Evolutionary conservation across 805 yeast genomes (phyloP), one percentile per base, ranked within the genome.

Genomic region (Candida silvatica): DNA sequence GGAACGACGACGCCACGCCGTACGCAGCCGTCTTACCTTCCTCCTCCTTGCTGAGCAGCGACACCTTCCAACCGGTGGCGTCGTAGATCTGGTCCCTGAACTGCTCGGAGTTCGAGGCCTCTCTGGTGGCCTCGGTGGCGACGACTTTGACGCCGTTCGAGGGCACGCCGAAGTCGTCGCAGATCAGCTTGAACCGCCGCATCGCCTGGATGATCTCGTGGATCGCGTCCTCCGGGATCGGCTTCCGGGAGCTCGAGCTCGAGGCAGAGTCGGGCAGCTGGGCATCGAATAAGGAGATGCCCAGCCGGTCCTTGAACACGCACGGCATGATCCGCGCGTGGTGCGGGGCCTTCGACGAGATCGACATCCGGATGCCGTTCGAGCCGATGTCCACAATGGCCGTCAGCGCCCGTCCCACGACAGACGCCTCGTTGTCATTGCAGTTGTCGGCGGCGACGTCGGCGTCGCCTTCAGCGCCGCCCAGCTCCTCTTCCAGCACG

Each of bases 351-450:
- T 72, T 66, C 2, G 86, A 78, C 14, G 85, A 74, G 27, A 81
- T 79, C 28, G 83, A 73, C 49, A 82, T 79, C 35, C 88, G 61
- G 31, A 81, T 69, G 26, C 85, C 88, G 49, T 79, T 78, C 15
- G 88, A 77, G 6, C 88, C 90, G 16, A 82, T 77, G 52, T 82
- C 88, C 3, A 80, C 86, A 31, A 81, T 73, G 6, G 80, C 86
- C 14, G 71, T 66, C 23, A 75, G 50, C 5, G 77, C 71, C 44
- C 78, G 59, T 2, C 75, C 77, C 7, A 74, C 77, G 3, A 74
- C 67, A 14, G 70, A 73, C 1, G 77, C 71, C 46, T 71, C 79
- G 29, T 62, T 62, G 33, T 61, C 64, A 14, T 42, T 31, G 14
- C 36, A 7, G 32, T 9, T n/a, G n/a, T n/a, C n/a, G n/a, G n/a